Percentiles rank a stretch among this genome's conserved stretches.
These are phyloP conservation scores for Vickermania spadyakhi DNA, from an alignment of 208 protist genomes.

Conservation along the genomic window DNA sequence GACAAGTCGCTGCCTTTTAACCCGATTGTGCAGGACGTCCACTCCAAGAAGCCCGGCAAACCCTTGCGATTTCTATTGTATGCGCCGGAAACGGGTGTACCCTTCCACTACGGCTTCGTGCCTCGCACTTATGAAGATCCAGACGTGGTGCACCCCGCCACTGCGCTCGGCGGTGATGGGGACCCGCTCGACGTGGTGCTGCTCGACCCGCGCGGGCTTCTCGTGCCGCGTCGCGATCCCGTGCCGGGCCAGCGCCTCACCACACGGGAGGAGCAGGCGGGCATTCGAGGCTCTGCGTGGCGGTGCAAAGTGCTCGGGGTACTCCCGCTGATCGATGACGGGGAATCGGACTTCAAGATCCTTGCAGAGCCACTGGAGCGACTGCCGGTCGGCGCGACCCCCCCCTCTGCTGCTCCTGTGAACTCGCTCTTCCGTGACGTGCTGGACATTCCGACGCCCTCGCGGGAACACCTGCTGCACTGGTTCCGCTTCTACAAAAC, in stretches of 20 bases:
- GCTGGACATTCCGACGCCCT: constrained; percentile 35
- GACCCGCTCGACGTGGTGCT: constrained; percentile 90
- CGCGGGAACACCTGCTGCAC: constrained; percentile 41
- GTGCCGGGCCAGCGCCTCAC: neutral
- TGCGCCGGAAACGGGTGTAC: constrained; percentile 45
- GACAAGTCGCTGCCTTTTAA: constrained; percentile 82
- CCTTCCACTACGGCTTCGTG: constrained; percentile 94
- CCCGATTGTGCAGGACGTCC: constrained; percentile 88
- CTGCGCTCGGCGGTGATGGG: constrained; percentile 68
- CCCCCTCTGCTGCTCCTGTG: neutral
- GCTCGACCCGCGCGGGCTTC: constrained; percentile 18
- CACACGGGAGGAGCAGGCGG: neutral
- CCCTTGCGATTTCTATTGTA: constrained; percentile 78
- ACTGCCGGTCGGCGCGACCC: neutral
- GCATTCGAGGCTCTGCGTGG: neutral
- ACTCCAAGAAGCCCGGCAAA: constrained; percentile 32
- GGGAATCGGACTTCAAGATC: constrained; percentile 92
- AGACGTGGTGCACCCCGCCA: constrained; percentile 21
- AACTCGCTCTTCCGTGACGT: constrained; percentile 26
- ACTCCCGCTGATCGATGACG: constrained; percentile 85
- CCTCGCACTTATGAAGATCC: constrained; percentile 92
- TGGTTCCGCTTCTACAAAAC: constrained; percentile 93
- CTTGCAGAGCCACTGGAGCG: constrained; percentile 32
- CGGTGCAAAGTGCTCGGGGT: constrained; percentile 77
- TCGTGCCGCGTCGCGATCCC: neutral